A percentile compares a stretch with the other conserved stretches of the same genome.
These are phyloP conservation scores for Dactylellina parvicollis DNA, from an alignment of 2,329 filamentous ascomycete species.

Conservation along the genomic window DNA sequence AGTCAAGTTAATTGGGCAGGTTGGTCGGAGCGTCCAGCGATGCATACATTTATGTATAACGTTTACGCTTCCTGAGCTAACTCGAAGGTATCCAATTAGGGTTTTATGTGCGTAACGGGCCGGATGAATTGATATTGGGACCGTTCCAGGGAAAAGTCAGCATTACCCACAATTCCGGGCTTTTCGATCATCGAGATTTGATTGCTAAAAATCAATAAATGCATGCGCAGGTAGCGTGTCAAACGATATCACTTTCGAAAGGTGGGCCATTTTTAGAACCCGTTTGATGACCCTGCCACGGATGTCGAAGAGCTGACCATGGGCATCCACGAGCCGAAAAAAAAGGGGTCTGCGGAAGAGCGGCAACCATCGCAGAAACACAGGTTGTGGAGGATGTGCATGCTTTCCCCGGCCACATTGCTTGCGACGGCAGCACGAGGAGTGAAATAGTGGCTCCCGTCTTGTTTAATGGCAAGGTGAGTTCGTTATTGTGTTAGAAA, in stretches of 20 bases:
- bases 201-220: background rate
- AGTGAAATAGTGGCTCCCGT: slow-evolving; percentile 87
- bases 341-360: slow-evolving; percentile 78
- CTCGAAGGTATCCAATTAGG: slow-evolving; percentile 63
- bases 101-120: slow-evolving; percentile 75
- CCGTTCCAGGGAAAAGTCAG: slow-evolving; percentile 79
- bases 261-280: slow-evolving; percentile 43
- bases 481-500: slow-evolving; percentile 52
- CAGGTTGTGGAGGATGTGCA: slow-evolving; percentile 78
- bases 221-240: slow-evolving; percentile 70
- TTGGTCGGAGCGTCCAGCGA: slow-evolving; percentile 59
- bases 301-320: slow-evolving; percentile 14
- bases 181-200: slow-evolving; percentile 3
- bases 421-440: slow-evolving; percentile 77
- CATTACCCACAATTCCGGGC: background rate
- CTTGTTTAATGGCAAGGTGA: slow-evolving; percentile 65
- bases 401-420: slow-evolving; percentile 80
- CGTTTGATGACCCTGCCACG: background rate
- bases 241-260: slow-evolving; percentile 72
- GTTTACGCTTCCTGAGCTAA: slow-evolving; percentile 14
- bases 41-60: slow-evolving; percentile 2
- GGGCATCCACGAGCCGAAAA: slow-evolving; percentile 60
- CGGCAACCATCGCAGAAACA: slow-evolving; percentile 70
- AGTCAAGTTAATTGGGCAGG: slow-evolving; percentile 80
- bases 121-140: slow-evolving; percentile 73